Base-by-base conservation (phyloP, 371 early-diverging fungal species). In the Circinella minor region DNA sequence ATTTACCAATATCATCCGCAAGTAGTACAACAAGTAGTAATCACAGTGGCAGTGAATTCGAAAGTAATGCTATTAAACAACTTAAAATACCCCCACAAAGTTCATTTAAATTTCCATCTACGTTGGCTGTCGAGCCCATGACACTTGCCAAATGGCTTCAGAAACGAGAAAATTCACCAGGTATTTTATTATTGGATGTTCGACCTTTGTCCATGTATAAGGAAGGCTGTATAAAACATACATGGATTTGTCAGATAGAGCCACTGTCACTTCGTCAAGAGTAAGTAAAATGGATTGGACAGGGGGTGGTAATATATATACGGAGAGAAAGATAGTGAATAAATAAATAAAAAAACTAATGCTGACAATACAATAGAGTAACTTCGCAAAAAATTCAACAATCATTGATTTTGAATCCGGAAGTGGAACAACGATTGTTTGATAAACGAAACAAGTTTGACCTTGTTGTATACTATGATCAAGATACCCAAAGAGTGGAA, bases 121-220 rank as follows among this genome's bases (percentile, higher is more conserved):
- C 55, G n/a, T 59, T 63, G 62, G 73, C 59, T 18, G 77, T 81
- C 0, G 80, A 81, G 3, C 82, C 90, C 6, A 37, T 17, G 7
- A 82, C 83, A 15, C 74, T 92, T 0, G 77, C 79, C 3, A 63
- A 74, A 0, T 85, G 84, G 71, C 67, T 91, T 43, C 61, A 51
- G 0, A 74, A 69, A 18, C 69, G 37, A 57, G 73, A 67, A 51
- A 70, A 75, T 64, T 86, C 76, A 36, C 82, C 78, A 11, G 83
- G 65, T 74, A 65, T 96, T 3, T 76, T 98, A 38, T 67, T 97
- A n/a, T 71, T 98, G 63, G 98, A 98, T 80, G 88, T 96, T 17
- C 86, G 98, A 37, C 84, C 88, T 8, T 81, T 88, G 46, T 85
- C 88, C 9, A 85, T 91, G 66, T 95, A 84, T 78, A 76, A 81